Evolutionary conservation across 208 protist species (phyloP).

Genomic region (Herpetomonas samuelpessoai): DNA sequence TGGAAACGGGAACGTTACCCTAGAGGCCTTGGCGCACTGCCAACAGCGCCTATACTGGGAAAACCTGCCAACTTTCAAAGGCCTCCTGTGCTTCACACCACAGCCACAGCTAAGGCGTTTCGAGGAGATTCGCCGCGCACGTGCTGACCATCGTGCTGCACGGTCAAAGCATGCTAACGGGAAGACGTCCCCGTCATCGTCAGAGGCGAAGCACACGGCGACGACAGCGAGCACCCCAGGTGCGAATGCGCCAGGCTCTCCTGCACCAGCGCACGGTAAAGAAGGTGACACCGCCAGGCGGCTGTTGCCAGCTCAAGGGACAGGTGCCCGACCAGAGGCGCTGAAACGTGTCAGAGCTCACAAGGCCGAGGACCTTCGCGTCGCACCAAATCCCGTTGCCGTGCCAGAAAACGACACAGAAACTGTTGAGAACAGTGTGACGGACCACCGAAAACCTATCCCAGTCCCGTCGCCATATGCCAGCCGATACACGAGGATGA

Average conservation of each 20-base stretch:
- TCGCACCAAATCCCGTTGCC: neutral
- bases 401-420: neutral
- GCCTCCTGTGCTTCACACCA: constrained; percentile 57
- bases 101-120: constrained; percentile 13
- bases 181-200: neutral
- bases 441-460: neutral
- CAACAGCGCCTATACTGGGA: constrained; percentile 10
- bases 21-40: neutral
- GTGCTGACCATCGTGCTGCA: too few species aligned
- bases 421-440: neutral
- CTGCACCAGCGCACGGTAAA: neutral
- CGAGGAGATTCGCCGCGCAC: too few species aligned
- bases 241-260: too few species aligned
- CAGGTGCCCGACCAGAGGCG: too few species aligned
- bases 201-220: neutral
- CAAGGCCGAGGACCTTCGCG: neutral
- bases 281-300: neutral
- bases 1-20: neutral
- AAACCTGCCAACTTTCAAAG: constrained; percentile 48
- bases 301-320: too few species aligned
- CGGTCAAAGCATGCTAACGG: too few species aligned
- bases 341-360: too few species aligned
- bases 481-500: neutral
- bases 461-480: neutral
- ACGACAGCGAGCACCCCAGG: too few species aligned